Conservation (phyloP, 129 eudicot species). For the Chrysanthemum makinoi region DNA sequence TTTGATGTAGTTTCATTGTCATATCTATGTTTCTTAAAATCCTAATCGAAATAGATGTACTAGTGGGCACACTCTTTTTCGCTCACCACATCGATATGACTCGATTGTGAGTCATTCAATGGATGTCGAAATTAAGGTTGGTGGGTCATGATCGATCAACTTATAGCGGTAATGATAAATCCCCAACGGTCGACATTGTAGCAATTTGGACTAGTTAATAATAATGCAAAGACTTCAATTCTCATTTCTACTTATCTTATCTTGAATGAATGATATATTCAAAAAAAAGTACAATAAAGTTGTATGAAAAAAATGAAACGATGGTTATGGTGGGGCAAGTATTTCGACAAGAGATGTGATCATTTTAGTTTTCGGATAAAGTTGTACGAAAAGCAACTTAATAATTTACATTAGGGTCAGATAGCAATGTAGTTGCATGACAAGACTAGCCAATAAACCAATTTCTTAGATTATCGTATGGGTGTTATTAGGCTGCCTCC, state of each 20-base stretch:
- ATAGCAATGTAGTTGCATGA: too few species aligned
- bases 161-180: neutral
- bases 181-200: neutral
- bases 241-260: constrained; percentile 1
- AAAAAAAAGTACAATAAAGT: neutral
- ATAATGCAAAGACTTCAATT: neutral
- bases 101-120: neutral
- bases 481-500: too few species aligned
- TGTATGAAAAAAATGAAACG: neutral
- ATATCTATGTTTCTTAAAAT: neutral
- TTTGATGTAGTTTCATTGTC: neutral
- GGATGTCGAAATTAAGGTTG: constrained; percentile 3
- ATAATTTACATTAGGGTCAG: neutral
- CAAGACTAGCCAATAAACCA: too few species aligned
- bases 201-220: neutral
- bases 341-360: neutral
- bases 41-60: neutral
- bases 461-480: too few species aligned
- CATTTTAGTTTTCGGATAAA: neutral
- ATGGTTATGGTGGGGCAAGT: neutral
- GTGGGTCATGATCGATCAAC: constrained; percentile 9
- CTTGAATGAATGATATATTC: neutral
- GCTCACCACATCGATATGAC: neutral
- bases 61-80: neutral
- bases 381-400: neutral